phyloP scores from a whole-genome alignment of 305 asterid species.

The Lippia alba region DNA sequence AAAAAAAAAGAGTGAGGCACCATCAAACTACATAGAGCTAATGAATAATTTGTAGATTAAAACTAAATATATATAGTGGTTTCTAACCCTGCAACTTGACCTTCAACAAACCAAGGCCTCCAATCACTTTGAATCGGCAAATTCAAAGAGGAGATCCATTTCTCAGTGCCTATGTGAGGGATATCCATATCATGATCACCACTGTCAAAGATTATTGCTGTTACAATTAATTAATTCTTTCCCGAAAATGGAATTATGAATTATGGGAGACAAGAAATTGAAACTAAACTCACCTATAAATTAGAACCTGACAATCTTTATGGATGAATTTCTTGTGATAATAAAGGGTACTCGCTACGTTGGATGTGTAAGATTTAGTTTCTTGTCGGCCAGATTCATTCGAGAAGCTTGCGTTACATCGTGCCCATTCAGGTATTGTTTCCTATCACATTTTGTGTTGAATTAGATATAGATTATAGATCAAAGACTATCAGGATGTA shows the following conservation, averaged over 20 bases:
- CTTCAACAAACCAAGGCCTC: constrained; percentile 41
- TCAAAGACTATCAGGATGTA: too few relatives aligned
- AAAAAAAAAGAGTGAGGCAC: not conserved
- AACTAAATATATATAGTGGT: too few relatives aligned
- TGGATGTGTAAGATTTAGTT: not conserved
- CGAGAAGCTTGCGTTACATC: constrained; percentile 35
- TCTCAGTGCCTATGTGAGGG: constrained; percentile 32
- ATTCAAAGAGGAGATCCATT: constrained; percentile 30
- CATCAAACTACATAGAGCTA: not conserved
- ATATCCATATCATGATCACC: constrained; percentile 45
- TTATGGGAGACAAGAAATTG: not conserved
- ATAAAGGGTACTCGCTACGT: constrained; percentile 16
- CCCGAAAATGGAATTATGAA: too few relatives aligned
- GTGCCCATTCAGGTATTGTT: constrained; percentile 37
- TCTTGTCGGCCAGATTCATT: not conserved
- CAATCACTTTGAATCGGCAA: constrained; percentile 24
- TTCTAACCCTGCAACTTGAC: constrained; percentile 38
- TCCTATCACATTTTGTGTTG: constrained; percentile 28
- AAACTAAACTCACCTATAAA: constrained; percentile 35
- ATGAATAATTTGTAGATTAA: too few relatives aligned
- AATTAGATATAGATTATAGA: too few relatives aligned
- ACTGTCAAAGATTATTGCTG: constrained; percentile 16
- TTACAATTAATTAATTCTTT: too few relatives aligned
- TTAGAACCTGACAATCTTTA: constrained; percentile 35
- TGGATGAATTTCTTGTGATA: constrained; percentile 32